These are phyloP conservation scores for Kondoa malvinella DNA, from an alignment of 768 basidiomycete genomes.

Conservation along the genomic window DNA sequence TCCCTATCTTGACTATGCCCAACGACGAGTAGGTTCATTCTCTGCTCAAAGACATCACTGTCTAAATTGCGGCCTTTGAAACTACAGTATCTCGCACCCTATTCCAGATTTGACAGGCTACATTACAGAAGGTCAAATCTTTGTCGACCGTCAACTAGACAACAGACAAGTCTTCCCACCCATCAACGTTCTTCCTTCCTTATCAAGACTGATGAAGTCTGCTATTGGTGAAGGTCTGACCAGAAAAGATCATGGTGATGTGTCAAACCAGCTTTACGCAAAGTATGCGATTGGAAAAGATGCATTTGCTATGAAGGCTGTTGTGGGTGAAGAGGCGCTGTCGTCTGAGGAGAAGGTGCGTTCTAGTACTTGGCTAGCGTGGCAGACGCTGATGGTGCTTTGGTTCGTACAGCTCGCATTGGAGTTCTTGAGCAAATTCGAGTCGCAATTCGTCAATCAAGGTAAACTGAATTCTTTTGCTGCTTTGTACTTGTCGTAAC, in stretches of 20 bases:
- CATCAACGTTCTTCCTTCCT: conserved; percentile 94
- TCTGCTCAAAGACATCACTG: neutral
- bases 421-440: conserved; percentile 95
- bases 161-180: conserved; percentile 90
- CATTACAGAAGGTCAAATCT: conserved; percentile 98
- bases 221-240: conserved; percentile 96
- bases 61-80: conserved; percentile 51
- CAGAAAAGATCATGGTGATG: conserved; percentile 95
- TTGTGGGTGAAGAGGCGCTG: conserved; percentile 94
- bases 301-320: conserved; percentile 96
- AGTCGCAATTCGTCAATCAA: conserved; percentile 92
- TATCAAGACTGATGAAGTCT: conserved; percentile 99
- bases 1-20: conserved; percentile 98
- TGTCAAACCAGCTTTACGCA: conserved; percentile 75
- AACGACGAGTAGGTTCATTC: conserved; percentile 48
- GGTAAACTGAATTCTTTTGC: conserved; percentile 33
- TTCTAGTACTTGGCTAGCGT: neutral
- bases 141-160: conserved; percentile 89
- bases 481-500: conserved; percentile 5
- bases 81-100: conserved; percentile 71
- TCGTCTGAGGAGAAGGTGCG: conserved; percentile 71
- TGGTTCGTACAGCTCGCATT: conserved; percentile 46
- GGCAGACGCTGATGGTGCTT: neutral
- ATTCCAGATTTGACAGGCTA: conserved; percentile 72
- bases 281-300: conserved; percentile 19